phyloP scores from a whole-genome alignment of 1,139 yeast genomes.

The Geotrichum siamense region DNA sequence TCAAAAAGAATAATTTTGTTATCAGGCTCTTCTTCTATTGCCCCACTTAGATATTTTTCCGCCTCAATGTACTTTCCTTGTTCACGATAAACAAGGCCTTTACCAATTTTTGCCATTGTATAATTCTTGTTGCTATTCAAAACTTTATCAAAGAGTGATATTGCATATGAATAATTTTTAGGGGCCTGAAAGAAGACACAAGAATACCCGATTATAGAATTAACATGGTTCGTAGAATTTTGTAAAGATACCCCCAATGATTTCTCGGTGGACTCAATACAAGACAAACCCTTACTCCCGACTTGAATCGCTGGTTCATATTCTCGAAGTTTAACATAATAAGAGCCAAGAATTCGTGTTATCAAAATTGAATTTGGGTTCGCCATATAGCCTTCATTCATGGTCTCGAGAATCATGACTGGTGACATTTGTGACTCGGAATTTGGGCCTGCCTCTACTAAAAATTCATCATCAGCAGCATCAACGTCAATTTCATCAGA shows the following conservation, averaged over 20 bases:
- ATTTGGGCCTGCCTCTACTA: constrained; percentile 24
- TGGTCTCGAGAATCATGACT: constrained; percentile 47
- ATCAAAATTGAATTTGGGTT: constrained; percentile 50
- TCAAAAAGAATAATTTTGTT: constrained; percentile 61
- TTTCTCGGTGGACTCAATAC: constrained; percentile 42
- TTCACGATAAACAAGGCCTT: constrained; percentile 69
- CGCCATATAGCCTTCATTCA: constrained; percentile 48
- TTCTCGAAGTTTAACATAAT: constrained; percentile 54
- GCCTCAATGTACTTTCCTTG: constrained; percentile 54
- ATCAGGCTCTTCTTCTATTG: constrained; percentile 45
- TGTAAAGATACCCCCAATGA: constrained; percentile 43
- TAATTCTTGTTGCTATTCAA: constrained; percentile 46
- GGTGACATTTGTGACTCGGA: constrained; percentile 36
- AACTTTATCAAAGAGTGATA: constrained; percentile 60
- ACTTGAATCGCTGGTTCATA: constrained; percentile 56
- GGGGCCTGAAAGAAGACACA: constrained; percentile 88
- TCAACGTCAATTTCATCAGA: constrained; percentile 25
- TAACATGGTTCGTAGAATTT: constrained; percentile 52
- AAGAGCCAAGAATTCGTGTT: constrained; percentile 56
- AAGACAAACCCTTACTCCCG: constrained; percentile 55
- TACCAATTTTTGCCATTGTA: constrained; percentile 66
- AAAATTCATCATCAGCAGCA: constrained; percentile 22
- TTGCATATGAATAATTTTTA: constrained; percentile 69
- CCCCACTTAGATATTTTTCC: constrained; percentile 43
- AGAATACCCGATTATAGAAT: constrained; percentile 63